Percentiles rank a stretch among this genome's conserved stretches.
phyloP scores from a whole-genome alignment of 495 filamentous ascomycete species.

The Xylaria telfairii region DNA sequence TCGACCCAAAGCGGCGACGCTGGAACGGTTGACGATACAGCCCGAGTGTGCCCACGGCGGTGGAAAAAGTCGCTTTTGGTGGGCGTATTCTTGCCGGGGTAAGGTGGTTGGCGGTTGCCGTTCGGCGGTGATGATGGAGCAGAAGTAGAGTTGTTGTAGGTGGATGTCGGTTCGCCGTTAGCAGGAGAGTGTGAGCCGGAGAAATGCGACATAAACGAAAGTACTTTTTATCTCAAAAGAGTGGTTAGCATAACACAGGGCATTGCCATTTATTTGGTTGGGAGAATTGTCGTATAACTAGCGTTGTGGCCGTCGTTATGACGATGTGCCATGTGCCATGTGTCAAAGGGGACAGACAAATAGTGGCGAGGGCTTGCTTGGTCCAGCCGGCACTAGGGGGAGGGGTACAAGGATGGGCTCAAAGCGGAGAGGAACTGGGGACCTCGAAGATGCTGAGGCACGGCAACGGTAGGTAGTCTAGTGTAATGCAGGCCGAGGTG shows the following conservation, averaged over 20 bases:
- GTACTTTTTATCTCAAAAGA: conserved; percentile 46
- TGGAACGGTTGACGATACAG: conserved; percentile 37
- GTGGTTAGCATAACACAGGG: conserved; percentile 29
- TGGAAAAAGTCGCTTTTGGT: conserved; percentile 42
- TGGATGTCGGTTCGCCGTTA: conserved; percentile 36
- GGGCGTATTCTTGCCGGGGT: conserved; percentile 30
- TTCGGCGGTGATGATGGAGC: conserved; percentile 39
- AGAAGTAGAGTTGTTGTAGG: conserved; percentile 47
- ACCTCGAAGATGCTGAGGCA: conserved; percentile 6
- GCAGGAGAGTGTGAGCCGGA: conserved; percentile 45
- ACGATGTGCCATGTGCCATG: conserved; percentile 5
- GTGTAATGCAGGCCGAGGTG: neutral
- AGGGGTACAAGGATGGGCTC: conserved; percentile 15
- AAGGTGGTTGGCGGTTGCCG: conserved; percentile 21
- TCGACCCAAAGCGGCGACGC: conserved; percentile 42
- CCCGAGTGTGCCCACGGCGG: conserved; percentile 35
- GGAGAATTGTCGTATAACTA: neutral
- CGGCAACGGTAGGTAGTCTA: neutral
- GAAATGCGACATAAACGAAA: conserved; percentile 66
- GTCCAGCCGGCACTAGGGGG: neutral
- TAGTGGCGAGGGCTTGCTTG: neutral
- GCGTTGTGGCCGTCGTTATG: conserved; percentile 1
- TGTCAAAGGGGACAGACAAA: conserved; percentile 15
- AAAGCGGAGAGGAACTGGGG: conserved; percentile 7
- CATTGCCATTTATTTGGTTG: neutral